These are phyloP conservation scores for Xylogone sp. DNA, from an alignment of 2,329 filamentous ascomycete genomes.

Conservation along the genomic window DNA sequence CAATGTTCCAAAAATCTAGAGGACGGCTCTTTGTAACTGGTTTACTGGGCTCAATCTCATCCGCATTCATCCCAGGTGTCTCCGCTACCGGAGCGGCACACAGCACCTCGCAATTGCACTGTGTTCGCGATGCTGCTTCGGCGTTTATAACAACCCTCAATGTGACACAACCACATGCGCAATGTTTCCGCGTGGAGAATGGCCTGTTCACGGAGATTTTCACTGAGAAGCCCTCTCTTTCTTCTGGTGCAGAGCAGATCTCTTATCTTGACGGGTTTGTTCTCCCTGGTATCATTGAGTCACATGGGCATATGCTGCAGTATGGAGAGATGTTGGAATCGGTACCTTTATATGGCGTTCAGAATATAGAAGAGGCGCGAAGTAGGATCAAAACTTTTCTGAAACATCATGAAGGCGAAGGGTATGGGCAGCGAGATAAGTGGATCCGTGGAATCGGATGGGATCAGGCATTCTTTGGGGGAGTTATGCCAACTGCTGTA, in stretches of 20 bases:
- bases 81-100: too few species aligned
- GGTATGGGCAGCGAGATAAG: slow-evolving; percentile 41
- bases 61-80: too few species aligned
- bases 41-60: too few species aligned
- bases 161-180: slow-evolving; percentile 32
- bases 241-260: slow-evolving; percentile 24
- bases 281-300: slow-evolving; percentile 67
- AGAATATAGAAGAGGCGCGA: slow-evolving; percentile 52
- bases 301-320: slow-evolving; percentile 62
- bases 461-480: slow-evolving; percentile 63
- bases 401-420: slow-evolving; percentile 43
- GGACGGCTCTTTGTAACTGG: too few species aligned
- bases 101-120: slow-evolving; percentile 21
- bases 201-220: slow-evolving; percentile 50
- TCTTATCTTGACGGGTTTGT: slow-evolving; percentile 45
- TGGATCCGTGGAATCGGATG: slow-evolving; percentile 68
- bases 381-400: slow-evolving; percentile 49
- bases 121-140: slow-evolving; percentile 28
- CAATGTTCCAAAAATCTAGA: too few species aligned
- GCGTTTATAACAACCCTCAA: slow-evolving; percentile 40
- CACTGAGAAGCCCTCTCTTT: slow-evolving; percentile 24
- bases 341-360: slow-evolving; percentile 58
- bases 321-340: slow-evolving; percentile 67
- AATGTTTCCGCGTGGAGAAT: slow-evolving; percentile 53
- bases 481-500: slow-evolving; percentile 56